Base-by-base conservation (phyloP, 1,284 basidiomycete species). In the Volvariella volvacea region DNA sequence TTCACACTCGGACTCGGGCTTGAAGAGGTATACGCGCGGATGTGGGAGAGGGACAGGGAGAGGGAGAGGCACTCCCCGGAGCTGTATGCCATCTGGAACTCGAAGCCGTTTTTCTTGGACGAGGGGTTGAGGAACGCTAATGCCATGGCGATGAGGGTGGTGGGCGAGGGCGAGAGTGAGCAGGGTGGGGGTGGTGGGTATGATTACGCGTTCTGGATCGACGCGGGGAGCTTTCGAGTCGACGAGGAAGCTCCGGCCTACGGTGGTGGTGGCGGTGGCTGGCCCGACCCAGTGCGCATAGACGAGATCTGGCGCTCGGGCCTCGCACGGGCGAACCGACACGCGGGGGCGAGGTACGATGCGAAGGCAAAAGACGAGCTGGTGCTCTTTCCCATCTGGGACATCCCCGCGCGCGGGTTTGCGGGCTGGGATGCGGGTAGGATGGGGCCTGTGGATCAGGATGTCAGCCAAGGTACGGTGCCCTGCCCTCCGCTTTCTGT, bases 121-220 rank as follows among this genome's bases (percentile, higher is more conserved):
- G 58, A 68, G 33, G 74, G 64, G 1, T 43, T 74, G 7, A 50
- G 56, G 15, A 58, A 60, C 22, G 48, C 53, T 22, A 42, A 36
- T 37, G 31, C 42, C n/a, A 36, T 21, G 21, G 25, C 43, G 20
- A 61, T 57, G 1, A 52, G 58, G 41, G 46, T 52, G 14, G n/a
- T n/a, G n/a, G n/a, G n/a, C n/a, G n/a, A n/a, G n/a, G n/a, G n/a
- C n/a, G n/a, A n/a, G n/a, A n/a, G n/a, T n/a, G n/a, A n/a, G n/a
- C n/a, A n/a, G n/a, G n/a, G n/a, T n/a, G n/a, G n/a, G n/a, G n/a
- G n/a, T n/a, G n/a, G n/a, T n/a, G n/a, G n/a, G n/a, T 76, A 71
- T 45, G 66, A 72, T 17, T 75, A 72, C 52, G 71, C 65, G 1
- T 78, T 78, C 47, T 78, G 75, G 76, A 65, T 60, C 20, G 75